Evolutionary conservation across 768 basidiomycete species (phyloP).

Genomic region (Mycena sanguinolenta): DNA sequence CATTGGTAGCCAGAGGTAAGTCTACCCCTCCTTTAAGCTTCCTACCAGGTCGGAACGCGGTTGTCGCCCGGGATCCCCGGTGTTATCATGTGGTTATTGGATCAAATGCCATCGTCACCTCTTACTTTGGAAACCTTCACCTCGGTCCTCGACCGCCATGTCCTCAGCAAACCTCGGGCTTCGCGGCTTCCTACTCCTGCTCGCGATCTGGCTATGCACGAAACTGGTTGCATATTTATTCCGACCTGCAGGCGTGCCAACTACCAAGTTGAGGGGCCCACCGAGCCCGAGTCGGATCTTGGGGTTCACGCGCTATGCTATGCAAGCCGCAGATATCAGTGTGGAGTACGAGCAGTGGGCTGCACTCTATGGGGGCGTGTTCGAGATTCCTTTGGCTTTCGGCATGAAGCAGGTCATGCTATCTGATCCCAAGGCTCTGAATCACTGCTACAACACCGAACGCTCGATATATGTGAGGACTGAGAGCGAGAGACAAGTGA

Average conservation of each 20-base stretch:
- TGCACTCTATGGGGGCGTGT: slow-evolving; percentile 33
- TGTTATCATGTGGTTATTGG: no score
- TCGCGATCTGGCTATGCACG: slow-evolving; percentile 21
- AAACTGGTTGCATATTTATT: slow-evolving; percentile 6
- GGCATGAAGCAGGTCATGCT: slow-evolving; percentile 34
- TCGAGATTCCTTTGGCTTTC: slow-evolving; percentile 23
- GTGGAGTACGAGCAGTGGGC: slow-evolving; percentile 35
- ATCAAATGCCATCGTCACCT: no score
- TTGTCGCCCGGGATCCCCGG: no score
- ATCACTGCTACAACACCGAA: slow-evolving; percentile 38
- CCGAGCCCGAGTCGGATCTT: slow-evolving; percentile 31
- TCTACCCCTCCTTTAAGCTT: no score
- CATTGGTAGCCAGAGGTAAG: no score
- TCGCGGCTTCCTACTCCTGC: slow-evolving; percentile 14
- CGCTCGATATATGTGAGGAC: slow-evolving; percentile 36
- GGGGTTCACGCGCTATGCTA: slow-evolving; percentile 20
- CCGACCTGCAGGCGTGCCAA: not conserved
- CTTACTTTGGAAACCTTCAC: no score
- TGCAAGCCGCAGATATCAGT: slow-evolving; percentile 11
- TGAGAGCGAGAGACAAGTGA: slow-evolving; percentile 10
- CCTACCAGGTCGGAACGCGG: no score
- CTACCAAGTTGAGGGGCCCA: slow-evolving; percentile 31
- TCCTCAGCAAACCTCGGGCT: slow-evolving; percentile 9
- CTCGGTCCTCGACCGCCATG: no score
- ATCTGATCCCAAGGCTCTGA: slow-evolving; percentile 42